These are phyloP conservation scores for Aegilops tauschii DNA, from an alignment of 176 grass and related monocot species.

Conservation along the genomic window DNA sequence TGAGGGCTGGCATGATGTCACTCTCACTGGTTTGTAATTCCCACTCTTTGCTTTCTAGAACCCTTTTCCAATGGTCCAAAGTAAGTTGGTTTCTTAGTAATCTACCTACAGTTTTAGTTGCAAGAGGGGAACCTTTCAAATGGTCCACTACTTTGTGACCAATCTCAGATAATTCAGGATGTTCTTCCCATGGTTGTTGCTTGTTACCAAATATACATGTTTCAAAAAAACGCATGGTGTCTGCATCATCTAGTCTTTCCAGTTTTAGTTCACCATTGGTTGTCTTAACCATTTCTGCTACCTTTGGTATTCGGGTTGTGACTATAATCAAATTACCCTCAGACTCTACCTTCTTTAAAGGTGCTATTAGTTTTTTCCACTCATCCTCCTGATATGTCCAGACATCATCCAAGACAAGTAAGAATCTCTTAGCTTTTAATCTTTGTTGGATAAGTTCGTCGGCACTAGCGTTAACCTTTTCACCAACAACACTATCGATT, in stretches of 20 bases:
- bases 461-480: neutral
- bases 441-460: neutral
- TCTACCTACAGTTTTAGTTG: slow-evolving; percentile 16
- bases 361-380: neutral
- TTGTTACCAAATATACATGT: neutral
- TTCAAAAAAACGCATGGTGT: neutral
- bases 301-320: neutral
- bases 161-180: neutral
- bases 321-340: neutral
- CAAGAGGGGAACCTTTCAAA: neutral
- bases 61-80: neutral
- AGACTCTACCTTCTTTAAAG: neutral
- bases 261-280: neutral
- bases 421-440: neutral
- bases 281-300: neutral
- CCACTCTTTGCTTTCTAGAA: slow-evolving; percentile 26
- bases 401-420: neutral
- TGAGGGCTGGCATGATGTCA: slow-evolving; percentile 44
- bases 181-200: accelerated
- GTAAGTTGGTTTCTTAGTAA: neutral
- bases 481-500: neutral
- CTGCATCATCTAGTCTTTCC: neutral
- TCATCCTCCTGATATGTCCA: neutral
- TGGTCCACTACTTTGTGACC: neutral
- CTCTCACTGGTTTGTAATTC: neutral